Evolutionary conservation across 2,329 filamentous ascomycete species (phyloP).

Genomic region (Harringtonia lauricola): DNA sequence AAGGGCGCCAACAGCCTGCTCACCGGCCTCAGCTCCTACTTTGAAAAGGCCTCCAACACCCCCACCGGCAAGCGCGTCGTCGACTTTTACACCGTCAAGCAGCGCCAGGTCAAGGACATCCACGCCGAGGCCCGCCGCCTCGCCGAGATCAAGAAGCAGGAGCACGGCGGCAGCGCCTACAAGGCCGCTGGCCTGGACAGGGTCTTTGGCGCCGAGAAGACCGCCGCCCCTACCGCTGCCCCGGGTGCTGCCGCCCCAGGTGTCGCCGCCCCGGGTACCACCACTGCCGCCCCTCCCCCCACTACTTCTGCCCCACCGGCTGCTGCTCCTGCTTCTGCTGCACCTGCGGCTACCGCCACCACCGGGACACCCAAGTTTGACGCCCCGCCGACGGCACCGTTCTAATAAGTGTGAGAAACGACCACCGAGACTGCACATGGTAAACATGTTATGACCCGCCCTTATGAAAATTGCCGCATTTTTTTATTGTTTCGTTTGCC

Average conservation of each 20-base stretch:
- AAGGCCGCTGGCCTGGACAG: conserved; percentile 47
- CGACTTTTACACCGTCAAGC: conserved; percentile 74
- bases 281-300: background rate
- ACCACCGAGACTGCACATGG: no score
- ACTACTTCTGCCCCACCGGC: background rate
- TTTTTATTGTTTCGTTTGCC: no score
- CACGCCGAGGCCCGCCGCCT: conserved; percentile 83
- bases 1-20: conserved; percentile 56
- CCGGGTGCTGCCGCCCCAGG: background rate
- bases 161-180: conserved; percentile 46
- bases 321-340: background rate
- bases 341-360: background rate
- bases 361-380: conserved; percentile 10
- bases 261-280: background rate
- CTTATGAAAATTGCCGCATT: no score
- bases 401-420: background rate
- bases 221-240: background rate
- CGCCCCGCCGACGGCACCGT: conserved; percentile 10
- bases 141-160: conserved; percentile 72
- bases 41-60: conserved; percentile 81
- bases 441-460: no score
- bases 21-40: conserved; percentile 71
- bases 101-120: conserved; percentile 87
- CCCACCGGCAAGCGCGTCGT: conserved; percentile 82
- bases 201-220: conserved; percentile 35